phyloP scores from a whole-genome alignment of 2,329 filamentous ascomycete species.

The Trichoderma semiorbis region DNA sequence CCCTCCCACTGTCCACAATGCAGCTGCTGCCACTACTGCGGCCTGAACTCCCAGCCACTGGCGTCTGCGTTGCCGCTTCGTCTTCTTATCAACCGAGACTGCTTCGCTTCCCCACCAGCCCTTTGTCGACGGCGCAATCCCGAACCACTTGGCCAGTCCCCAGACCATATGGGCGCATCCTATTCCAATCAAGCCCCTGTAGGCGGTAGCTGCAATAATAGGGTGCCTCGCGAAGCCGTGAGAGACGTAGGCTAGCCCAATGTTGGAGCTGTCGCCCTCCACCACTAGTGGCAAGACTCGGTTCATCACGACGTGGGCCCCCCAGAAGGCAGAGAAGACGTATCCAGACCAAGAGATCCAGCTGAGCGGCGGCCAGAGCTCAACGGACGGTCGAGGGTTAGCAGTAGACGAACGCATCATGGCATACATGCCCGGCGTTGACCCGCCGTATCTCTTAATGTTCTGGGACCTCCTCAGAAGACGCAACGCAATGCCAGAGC shows the following conservation, averaged over 20 bases:
- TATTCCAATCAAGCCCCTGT: constrained; percentile 62
- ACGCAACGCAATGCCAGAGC: constrained; percentile 72
- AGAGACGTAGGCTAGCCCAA: constrained; percentile 77
- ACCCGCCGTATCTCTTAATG: constrained; percentile 70
- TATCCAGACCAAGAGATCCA: constrained; percentile 73
- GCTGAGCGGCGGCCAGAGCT: constrained; percentile 66
- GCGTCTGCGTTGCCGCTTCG: constrained; percentile 54
- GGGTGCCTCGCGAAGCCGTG: constrained; percentile 79
- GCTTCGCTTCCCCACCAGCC: constrained; percentile 44
- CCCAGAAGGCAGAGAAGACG: constrained; percentile 59
- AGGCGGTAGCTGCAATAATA: constrained; percentile 63
- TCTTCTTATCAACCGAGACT: constrained; percentile 46
- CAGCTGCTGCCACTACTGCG: constrained; percentile 53
- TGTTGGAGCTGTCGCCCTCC: constrained; percentile 81
- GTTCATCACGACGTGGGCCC: constrained; percentile 72
- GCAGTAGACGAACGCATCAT: constrained; percentile 30
- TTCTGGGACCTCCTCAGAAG: constrained; percentile 70
- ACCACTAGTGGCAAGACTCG: constrained; percentile 69
- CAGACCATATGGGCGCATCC: constrained; percentile 78
- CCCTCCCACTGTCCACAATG: constrained; percentile 77
- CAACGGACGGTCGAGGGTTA: constrained; percentile 26
- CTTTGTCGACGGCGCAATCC: constrained; percentile 55
- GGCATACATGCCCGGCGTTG: constrained; percentile 51
- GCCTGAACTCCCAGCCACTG: constrained; percentile 71
- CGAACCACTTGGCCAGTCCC: constrained; percentile 81